Evolutionary conservation across 257 asterid genomes (phyloP), one percentile per base, ranked within the genome.

Genomic region (Oldenlandia corymbosa): DNA sequence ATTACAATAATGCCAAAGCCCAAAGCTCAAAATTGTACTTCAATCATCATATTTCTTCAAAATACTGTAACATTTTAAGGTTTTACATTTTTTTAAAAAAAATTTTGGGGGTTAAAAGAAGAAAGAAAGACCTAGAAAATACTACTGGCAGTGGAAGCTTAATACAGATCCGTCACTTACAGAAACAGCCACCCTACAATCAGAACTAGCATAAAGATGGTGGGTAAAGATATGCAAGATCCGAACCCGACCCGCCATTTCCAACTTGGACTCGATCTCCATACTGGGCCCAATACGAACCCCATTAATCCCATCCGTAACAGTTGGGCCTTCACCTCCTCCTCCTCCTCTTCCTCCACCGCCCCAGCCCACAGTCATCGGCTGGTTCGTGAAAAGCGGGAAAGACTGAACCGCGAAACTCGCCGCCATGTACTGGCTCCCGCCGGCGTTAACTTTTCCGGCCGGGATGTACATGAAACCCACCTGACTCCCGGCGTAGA

Each of bases 391-490:
- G 4, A 83, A 18, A 17, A 86, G 58, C 18, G 94, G 95, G 60
- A 92, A 85, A 0, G 97, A 75, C 79, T 80, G 65, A 0, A 92
- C 94, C 13, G 95, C 71, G 42, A 89, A 89, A 0, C 91, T 87
- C 14, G 96, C 97, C 2, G 95, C 83, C 96, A 92, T 83, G 76
- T 75, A 85, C 81, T 84, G 80, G 0, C 85, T 80, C 71, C 73
- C 62, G 11, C 90, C 90, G 55, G 95, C 79, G 59, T 53, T 76
- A 68, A 89, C 83, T 46, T 79, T 85, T 0, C 97, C 99, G 62
- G 99, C 96, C 47, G 99, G 99, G 12, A 92, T 76, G 72, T 83
- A 81, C 96, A 92, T 75, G 86, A 89, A 81, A 0, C 99, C 99
- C 39, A 92, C 80, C 57, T 84, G 96, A 46, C 42, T 73, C 14